A percentile compares a stretch with the other conserved stretches of the same genome.
Evolutionary conservation across 1,284 basidiomycete species (phyloP).

Genomic region (Cryptococcus wingfieldii): DNA sequence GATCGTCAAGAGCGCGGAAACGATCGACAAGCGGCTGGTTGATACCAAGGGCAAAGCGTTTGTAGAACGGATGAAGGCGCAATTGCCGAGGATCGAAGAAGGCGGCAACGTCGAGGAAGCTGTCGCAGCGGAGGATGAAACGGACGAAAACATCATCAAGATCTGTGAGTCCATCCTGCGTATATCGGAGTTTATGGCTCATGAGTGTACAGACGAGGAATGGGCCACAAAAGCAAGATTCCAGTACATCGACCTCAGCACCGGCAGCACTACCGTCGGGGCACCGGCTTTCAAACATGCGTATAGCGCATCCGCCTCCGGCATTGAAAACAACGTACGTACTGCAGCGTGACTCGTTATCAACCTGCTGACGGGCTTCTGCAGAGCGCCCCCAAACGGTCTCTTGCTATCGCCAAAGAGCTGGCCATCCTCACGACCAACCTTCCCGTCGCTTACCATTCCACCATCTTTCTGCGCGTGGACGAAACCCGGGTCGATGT

Average conservation of each 20-base stretch:
- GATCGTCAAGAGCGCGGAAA: conserved; percentile 69
- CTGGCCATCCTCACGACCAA: conserved; percentile 84
- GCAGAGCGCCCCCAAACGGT: conserved; percentile 75
- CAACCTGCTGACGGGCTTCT: conserved; percentile 56
- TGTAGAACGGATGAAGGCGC: conserved; percentile 66
- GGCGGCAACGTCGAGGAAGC: conserved; percentile 43
- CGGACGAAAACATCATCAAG: conserved; percentile 63
- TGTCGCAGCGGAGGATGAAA: conserved; percentile 25
- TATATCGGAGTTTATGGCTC: conserved; percentile 2
- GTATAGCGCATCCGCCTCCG: conserved; percentile 14
- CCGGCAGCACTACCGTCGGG: neutral
- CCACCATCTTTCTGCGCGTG: conserved; percentile 66
- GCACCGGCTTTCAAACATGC: conserved; percentile 18
- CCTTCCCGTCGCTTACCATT: conserved; percentile 81
- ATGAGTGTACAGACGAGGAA: conserved; percentile 54
- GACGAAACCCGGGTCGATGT: conserved; percentile 74
- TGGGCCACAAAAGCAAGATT: conserved; percentile 77
- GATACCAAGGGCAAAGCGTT: conserved; percentile 82
- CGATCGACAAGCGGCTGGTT: conserved; percentile 74
- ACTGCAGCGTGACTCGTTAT: conserved; percentile 20
- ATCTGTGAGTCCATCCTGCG: conserved; percentile 49
- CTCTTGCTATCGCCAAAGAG: conserved; percentile 85
- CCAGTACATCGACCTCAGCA: conserved; percentile 69
- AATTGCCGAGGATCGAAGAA: conserved; percentile 65
- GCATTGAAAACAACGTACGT: conserved; percentile 13